Conservation (phyloP, 345 rosid species). For the Salix udensis region DNA sequence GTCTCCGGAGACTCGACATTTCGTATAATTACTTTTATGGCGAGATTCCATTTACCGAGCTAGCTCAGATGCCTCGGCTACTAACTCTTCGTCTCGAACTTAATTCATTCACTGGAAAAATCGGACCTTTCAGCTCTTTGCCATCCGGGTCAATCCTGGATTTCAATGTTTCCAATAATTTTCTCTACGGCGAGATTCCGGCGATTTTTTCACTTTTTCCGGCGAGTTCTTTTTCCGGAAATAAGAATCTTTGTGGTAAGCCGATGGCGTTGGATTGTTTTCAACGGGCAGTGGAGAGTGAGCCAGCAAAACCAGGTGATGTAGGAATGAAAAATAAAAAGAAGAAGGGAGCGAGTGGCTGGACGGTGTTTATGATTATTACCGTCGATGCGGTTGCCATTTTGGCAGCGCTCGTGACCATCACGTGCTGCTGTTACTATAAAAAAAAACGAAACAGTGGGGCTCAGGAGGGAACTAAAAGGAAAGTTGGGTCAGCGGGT, state of each 20-base stretch:
- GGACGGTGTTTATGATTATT: slow-evolving; percentile 19
- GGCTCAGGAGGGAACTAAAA: neutral
- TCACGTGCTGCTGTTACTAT: slow-evolving; percentile 30
- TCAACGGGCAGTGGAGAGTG: slow-evolving; percentile 10
- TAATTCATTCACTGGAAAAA: slow-evolving; percentile 31
- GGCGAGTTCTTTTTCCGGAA: slow-evolving; percentile 31
- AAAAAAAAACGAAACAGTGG: slow-evolving; percentile 6
- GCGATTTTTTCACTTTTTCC: slow-evolving; percentile 25
- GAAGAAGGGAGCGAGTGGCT: neutral
- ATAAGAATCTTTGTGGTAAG: slow-evolving; percentile 36
- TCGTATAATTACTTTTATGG: slow-evolving; percentile 37
- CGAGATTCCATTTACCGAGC: slow-evolving; percentile 27
- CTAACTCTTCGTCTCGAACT: slow-evolving; percentile 38
- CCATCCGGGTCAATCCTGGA: slow-evolving; percentile 21
- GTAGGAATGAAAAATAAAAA: neutral
- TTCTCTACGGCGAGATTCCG: slow-evolving; percentile 38
- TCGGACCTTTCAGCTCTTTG: neutral
- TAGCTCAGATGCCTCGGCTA: slow-evolving; percentile 24
- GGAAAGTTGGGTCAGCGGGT: slow-evolving; percentile 1
- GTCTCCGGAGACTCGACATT: slow-evolving; percentile 37
- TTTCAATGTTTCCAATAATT: slow-evolving; percentile 35
- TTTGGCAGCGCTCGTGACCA: slow-evolving; percentile 9
- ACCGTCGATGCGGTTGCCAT: slow-evolving; percentile 22
- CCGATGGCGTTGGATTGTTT: slow-evolving; percentile 30
- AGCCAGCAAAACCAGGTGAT: slow-evolving; percentile 1